Evolutionary conservation across 495 filamentous ascomycete genomes (phyloP), one percentile per base, ranked within the genome.

Genomic region (Immersiella caudata): DNA sequence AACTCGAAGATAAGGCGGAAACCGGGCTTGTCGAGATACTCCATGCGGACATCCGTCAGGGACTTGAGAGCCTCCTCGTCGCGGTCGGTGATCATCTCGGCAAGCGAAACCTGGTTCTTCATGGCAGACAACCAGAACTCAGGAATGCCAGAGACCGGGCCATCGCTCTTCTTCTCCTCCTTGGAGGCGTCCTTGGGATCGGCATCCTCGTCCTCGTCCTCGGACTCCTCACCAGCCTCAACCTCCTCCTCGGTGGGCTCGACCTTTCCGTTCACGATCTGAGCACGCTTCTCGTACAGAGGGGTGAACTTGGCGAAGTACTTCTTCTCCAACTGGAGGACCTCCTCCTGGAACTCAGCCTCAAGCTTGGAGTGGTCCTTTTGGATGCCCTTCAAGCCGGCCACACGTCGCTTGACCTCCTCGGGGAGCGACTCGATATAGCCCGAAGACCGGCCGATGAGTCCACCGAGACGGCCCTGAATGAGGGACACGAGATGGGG

Each of bases 121-220:
- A 99, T 98, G 68, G 96, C 93, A 67, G 94, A 97, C 27, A 99
- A 85, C 96, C 96, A 99, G 85, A 99, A 99, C 79, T 99, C 96
- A 36, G 96, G 96, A 68, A 98, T 97, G 73, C 94, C 94, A 68
- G 83, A 81, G 55, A 87, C 82, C 67, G 79, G 76, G 60, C 79
- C 77, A 52, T 75, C 70, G 54, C 76, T 73, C 66, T 83, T 55
- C 65, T 76, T 73, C 65, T 84, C 80, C 61, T 87, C 81, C 62
- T 88, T 81, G 68, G 86, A 83, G 27, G 81, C 80, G 60, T 87
- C 81, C 62, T 88, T 81, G 68, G 86, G 83, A 27, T 81, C 71
- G 40, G 79, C 74, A 70, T 83, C 82, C 71, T 85, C 85, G 69
- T 74, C 69, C 49, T 79, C 78, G 7, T 90, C 89, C 11, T 92